Conservation (phyloP, 805 yeast species). For the Yarrowia hollandica region DNA sequence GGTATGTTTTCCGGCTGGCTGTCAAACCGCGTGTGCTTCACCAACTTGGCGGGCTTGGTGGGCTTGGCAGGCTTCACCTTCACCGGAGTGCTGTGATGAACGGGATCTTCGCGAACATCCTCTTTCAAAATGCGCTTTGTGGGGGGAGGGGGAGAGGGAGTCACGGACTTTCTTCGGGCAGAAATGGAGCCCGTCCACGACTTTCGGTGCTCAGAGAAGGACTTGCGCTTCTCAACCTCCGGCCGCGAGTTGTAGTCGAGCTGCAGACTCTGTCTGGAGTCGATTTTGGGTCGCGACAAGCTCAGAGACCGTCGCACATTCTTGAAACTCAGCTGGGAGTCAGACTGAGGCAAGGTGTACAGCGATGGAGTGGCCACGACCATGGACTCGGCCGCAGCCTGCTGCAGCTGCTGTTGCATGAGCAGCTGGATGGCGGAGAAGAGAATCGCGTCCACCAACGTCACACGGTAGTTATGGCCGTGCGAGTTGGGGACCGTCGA, state of each 20-base stretch:
- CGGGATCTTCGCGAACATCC: no score
- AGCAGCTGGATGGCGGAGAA: slow-evolving; percentile 22
- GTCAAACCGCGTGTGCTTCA: slow-evolving; percentile 17
- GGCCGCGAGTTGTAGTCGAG: not conserved
- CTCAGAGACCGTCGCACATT: slow-evolving; percentile 7
- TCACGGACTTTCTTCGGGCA: not conserved
- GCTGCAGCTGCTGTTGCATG: slow-evolving; percentile 25
- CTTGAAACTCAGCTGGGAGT: slow-evolving; percentile 11
- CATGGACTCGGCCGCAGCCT: slow-evolving; percentile 33
- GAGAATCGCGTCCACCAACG: slow-evolving; percentile 27
- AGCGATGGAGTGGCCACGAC: slow-evolving; percentile 33
- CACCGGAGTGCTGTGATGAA: not conserved
- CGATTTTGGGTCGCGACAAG: not conserved
- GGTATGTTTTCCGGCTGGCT: slow-evolving; percentile 6
- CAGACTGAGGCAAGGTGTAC: slow-evolving; percentile 5
- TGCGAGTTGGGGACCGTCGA: not conserved
- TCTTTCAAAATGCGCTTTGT: no score
- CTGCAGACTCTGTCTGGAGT: not conserved
- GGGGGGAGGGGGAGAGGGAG: slow-evolving; percentile 2
- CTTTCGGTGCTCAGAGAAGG: slow-evolving; percentile 6
- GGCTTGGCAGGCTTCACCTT: not conserved
- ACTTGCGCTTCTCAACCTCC: not conserved
- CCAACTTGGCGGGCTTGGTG: no score
- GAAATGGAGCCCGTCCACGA: slow-evolving; percentile 1
- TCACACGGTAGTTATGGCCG: slow-evolving; percentile 13